A percentile compares a stretch with the other conserved stretches of the same genome.
phyloP scores from a whole-genome alignment of 768 basidiomycete genomes.

The Pisolithus orientalis region DNA sequence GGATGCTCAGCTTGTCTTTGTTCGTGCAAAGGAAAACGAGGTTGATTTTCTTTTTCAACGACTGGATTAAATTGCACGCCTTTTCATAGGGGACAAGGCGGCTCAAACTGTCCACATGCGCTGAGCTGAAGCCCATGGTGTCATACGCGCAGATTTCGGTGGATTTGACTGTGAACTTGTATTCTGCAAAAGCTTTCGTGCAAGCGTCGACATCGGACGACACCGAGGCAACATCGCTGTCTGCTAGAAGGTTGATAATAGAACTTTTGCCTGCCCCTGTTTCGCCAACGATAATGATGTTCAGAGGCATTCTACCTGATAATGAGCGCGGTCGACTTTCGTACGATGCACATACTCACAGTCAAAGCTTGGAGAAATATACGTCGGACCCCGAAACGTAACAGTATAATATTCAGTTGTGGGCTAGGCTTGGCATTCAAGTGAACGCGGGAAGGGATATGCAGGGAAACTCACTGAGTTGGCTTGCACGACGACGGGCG shows the following conservation, averaged over 20 bases:
- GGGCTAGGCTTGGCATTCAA: too few relatives aligned
- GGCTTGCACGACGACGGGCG: too few relatives aligned
- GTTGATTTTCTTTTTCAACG: constrained; percentile 18
- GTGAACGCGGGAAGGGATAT: too few relatives aligned
- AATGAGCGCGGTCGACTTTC: neutral
- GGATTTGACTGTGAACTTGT: neutral
- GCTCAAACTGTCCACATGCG: neutral
- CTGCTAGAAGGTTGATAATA: constrained; percentile 28
- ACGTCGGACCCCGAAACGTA: neutral
- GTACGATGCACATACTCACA: neutral
- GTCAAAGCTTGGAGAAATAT: neutral
- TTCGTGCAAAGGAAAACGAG: constrained; percentile 2
- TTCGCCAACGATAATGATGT: constrained; percentile 5
- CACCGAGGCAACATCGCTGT: constrained; percentile 11
- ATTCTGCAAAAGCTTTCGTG: constrained; percentile 18
- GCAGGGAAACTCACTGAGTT: too few relatives aligned
- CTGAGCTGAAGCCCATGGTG: constrained; percentile 13
- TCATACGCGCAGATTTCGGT: constrained; percentile 7
- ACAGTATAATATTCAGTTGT: too few relatives aligned
- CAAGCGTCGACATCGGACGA: constrained; percentile 21
- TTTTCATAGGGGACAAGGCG: constrained; percentile 7
- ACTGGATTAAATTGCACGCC: constrained; percentile 20
- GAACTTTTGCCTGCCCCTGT: constrained; percentile 26
- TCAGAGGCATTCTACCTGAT: neutral
- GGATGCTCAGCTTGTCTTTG: neutral